These are phyloP conservation scores for Bacidia gigantensis DNA, from an alignment of 495 filamentous ascomycete genomes.

Conservation along the genomic window DNA sequence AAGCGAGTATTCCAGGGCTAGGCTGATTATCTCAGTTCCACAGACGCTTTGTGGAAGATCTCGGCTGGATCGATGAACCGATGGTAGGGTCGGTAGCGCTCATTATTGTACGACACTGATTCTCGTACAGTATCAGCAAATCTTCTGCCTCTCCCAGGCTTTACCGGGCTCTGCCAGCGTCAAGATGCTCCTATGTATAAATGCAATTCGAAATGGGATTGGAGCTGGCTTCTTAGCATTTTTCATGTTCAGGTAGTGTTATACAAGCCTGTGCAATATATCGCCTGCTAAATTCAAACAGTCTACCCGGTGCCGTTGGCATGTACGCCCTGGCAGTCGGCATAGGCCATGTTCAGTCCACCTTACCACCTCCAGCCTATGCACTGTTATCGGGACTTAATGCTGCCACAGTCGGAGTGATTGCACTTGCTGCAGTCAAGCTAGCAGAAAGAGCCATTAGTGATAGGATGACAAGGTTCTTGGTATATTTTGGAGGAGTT, in stretches of 20 bases:
- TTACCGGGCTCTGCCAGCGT: constrained; percentile 65
- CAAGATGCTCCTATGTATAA: constrained; percentile 68
- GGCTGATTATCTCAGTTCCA: constrained; percentile 27
- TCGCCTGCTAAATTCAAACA: constrained; percentile 11
- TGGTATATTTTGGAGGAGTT: constrained; percentile 55
- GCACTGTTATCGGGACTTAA: constrained; percentile 69
- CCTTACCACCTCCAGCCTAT: constrained; percentile 53
- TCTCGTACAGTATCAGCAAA: constrained; percentile 54
- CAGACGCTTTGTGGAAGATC: constrained; percentile 47
- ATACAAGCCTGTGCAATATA: not conserved
- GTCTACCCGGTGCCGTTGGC: constrained; percentile 61
- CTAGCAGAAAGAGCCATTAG: constrained; percentile 63
- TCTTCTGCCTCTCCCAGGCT: constrained; percentile 67
- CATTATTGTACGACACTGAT: not conserved
- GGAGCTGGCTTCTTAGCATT: constrained; percentile 49
- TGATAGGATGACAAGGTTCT: constrained; percentile 51
- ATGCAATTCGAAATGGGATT: constrained; percentile 50
- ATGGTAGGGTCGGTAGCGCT: constrained; percentile 28
- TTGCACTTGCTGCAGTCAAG: constrained; percentile 64
- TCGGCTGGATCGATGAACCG: constrained; percentile 62
- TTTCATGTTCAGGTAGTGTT: constrained; percentile 49
- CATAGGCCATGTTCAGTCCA: constrained; percentile 43
- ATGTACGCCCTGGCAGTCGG: constrained; percentile 64
- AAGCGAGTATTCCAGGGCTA: not conserved
- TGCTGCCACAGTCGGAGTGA: constrained; percentile 63